These are phyloP conservation scores for Pythium aquatile DNA, from an alignment of 352 stramenopile genomes.

Conservation along the genomic window DNA sequence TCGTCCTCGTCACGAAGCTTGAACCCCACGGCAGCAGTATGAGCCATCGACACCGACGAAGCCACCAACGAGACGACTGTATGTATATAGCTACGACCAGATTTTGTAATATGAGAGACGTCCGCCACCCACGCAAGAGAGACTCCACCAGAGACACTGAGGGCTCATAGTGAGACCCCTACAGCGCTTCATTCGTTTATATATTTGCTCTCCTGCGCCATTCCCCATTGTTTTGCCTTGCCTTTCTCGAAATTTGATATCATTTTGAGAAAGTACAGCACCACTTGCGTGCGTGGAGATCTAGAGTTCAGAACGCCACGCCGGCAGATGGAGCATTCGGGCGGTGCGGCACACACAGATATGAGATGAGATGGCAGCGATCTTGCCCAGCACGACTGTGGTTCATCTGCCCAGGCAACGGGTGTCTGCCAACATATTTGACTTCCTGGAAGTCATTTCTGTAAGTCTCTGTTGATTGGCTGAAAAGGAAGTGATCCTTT, in stretches of 20 bases:
- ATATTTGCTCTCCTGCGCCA: neutral
- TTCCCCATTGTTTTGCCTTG: too few species aligned
- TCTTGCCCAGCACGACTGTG: too few species aligned
- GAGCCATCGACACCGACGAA: neutral
- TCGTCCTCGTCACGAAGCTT: slow-evolving; percentile 9
- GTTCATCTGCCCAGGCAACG: too few species aligned
- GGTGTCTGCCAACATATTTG: neutral
- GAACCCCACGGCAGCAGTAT: slow-evolving; percentile 5
- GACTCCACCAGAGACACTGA: neutral
- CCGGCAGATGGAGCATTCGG: neutral
- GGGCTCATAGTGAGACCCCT: neutral
- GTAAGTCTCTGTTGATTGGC: neutral
- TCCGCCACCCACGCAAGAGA: neutral
- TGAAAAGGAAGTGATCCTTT: neutral
- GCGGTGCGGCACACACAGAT: neutral
- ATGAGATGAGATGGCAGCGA: neutral
- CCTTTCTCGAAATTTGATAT: too few species aligned
- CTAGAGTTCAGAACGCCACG: neutral
- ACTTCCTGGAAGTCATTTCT: neutral
- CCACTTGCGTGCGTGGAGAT: neutral
- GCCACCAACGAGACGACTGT: neutral
- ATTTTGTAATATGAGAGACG: slow-evolving; percentile 6
- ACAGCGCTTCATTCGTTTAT: neutral
- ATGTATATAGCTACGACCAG: slow-evolving; percentile 5
- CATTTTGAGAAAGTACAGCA: neutral